Base-by-base conservation (phyloP, 1,284 basidiomycete genomes). In the Pisolithus thermaeus region DNA sequence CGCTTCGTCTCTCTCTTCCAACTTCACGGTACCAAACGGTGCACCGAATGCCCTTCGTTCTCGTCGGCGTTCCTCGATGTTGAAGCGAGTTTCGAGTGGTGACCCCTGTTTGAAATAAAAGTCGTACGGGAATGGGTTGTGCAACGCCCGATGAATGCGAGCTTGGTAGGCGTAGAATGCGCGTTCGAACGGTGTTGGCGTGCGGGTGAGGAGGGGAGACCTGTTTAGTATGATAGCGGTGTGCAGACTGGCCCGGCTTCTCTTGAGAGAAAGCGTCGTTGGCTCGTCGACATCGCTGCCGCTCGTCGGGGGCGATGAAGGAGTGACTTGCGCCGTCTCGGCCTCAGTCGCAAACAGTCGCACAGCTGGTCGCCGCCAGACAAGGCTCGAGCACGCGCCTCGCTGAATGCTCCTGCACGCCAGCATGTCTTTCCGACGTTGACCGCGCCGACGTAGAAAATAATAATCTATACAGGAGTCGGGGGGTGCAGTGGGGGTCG, bases 91-190 rank as follows among this genome's bases (percentile, higher is more conserved):
- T 66, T 95, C 87, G 32, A 96, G 81, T 3, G 92, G 77, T 0
- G 92, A 92, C 1, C 94, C 95, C 53, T 87, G 84, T 70, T 95
- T 95, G 79, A 97, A 98, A 76, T 97, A 98, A 69, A 97, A 96
- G 41, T 92, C 85, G 52, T 83, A 80, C 16, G 92, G 87, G 68
- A 93, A 87, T 0, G 95, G 94, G 64, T 94, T 93, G 64, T 89
- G 86, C 40, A 97, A 73, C 5, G 92, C 87, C 59, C 91, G 86
- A 57, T 85, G 82, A 57, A 98, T 81, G 49, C 87, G 81, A 9
- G 82, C 77, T 65, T 94, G 90, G 78, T 97, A 97, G 47, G 81
- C 76, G 72, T 90, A 88, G 72, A 92, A 97, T 11, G 92, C 84
- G 59, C 78, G 73, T 71, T 96, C 95, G 61, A 97, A 88, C 2